Evolutionary conservation across 345 rosid species (phyloP), one percentile per base, ranked within the genome.

Genomic region (Hirschfeldia incana): DNA sequence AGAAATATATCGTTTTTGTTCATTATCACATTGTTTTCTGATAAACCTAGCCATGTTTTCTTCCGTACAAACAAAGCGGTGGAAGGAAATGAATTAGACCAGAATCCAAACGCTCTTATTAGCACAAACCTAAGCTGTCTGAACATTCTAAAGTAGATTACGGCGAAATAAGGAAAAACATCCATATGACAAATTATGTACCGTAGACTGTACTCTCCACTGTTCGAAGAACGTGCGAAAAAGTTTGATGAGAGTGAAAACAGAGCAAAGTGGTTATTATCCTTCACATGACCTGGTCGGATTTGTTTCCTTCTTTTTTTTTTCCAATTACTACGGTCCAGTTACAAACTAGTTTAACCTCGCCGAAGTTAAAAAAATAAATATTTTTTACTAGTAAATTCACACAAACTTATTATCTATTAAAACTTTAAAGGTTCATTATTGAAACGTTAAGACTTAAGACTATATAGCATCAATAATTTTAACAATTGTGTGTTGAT

Each of bases 281-380:
- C 69, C 63, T 79, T 79, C 82, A 79, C 82, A 73, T 79, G 82
- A 60, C 65, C 33, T 79, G 74, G 78, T 73, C 82, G 78, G 82
- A 27, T 57, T 65, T 71, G 29, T 64, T 49, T 32, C 9, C 13
- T 0, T 37, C 26, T 5, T 11, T 5, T 21, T 42, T 44, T 44
- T 16, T 70, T 33, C 68, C 60, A 42, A 13, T 78, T 59, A 65
- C 76, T 65, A 72, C 12, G 12, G 76, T 71, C 72, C 76, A 78
- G 9, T 65, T 37, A 29, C 28, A 72, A 29, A 55, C 27, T 4
- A 16, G 67, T 42, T 71, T 51, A 44, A 49, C 17, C n/a, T 49
- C 58, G 57, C 53, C 42, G 12, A 57, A 67, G 12, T 58, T 15
- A 57, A 58, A 9, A 3, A 36, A 4, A 11, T 37, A 17, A 9